Base-by-base conservation (phyloP, 2,329 filamentous ascomycete species). In the Clonostachys rhizophaga region DNA sequence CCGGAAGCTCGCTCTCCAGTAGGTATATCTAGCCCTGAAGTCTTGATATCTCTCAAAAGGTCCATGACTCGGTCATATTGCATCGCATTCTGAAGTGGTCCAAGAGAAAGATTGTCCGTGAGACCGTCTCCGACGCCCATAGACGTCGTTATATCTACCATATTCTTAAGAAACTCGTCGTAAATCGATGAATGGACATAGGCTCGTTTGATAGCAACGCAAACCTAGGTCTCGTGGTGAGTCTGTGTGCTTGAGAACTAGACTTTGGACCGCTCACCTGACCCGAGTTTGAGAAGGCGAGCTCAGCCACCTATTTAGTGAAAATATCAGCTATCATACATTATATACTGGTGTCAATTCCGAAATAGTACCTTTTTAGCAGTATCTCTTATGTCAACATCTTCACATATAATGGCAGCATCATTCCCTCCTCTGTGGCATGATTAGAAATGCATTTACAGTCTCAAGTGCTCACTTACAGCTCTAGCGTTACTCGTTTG, bases 151-250 rank as follows among this genome's bases (percentile, higher is more conserved):
- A 53, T 50, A 2, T 59, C 47, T 17, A 68, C 56, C 40, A 74
- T 57, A 17, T 57, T 52, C 3, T 66, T 60, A n/a, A 16, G 35
- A 24, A 43, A 47, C 4, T 47, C 16, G 14, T 3, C 74, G 56
- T 82, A 83, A 44, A 84, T 75, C 4, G 65, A 68, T 52, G 81
- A 75, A 55, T 85, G 81, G 3, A 86, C 74, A 55, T 81, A 84
- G 34, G 84, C 63, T 1, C 81, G 69, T 63, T 84, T 84, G 61
- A 80, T 30, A 30, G 24, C 24, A 10, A 30, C 24, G 24, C 24
- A 30, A 30, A 30, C 24, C 24, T 30, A 30, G 8, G 24, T 30
- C 24, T 30, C 24, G 24, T 30, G 24, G 24, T 30, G 24, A 30
- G 24, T 30, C 24, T 30, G 24, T 30, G 24, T 30, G 24, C 8